Conservation (phyloP, 768 basidiomycete species). For the Boletellus ananas region DNA sequence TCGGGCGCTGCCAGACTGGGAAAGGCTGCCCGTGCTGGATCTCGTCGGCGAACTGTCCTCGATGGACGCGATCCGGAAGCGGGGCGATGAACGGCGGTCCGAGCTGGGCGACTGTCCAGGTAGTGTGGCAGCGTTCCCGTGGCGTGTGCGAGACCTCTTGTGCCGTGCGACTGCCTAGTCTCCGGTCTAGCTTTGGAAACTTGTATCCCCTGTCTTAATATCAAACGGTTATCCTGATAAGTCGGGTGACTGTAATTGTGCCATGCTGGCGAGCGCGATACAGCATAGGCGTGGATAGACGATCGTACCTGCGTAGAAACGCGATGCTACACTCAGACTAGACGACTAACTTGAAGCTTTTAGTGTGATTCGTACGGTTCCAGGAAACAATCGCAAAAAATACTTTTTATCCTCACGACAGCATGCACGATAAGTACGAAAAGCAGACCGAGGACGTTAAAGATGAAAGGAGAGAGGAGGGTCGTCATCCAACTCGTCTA, state of each 20-base stretch:
- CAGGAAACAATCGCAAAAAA: neutral
- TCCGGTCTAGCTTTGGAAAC: constrained; percentile 1
- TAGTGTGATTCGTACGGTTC: too few species aligned
- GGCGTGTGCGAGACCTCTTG: constrained; percentile 26
- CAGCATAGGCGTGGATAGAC: too few species aligned
- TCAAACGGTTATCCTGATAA: neutral
- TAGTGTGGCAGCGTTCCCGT: constrained; percentile 7
- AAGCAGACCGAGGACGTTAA: constrained; percentile 1
- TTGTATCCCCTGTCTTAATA: neutral
- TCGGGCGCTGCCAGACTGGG: constrained; percentile 48
- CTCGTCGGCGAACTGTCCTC: constrained; percentile 49
- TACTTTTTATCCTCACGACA: constrained; percentile 14
- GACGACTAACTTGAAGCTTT: too few species aligned
- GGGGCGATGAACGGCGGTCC: constrained; percentile 32
- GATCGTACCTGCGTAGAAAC: too few species aligned
- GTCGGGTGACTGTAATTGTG: neutral
- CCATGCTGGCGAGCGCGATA: too few species aligned
- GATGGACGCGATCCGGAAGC: constrained; percentile 32
- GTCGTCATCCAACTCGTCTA: constrained; percentile 13
- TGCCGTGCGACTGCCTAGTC: constrained; percentile 14
- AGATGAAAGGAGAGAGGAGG: neutral
- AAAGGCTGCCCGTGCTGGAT: constrained; percentile 64
- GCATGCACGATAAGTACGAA: neutral
- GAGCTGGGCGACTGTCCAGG: constrained; percentile 34
- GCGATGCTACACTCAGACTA: too few species aligned